Evolutionary conservation across 108 stramenopile genomes (phyloP).

Genomic region (Fragilaria radians): DNA sequence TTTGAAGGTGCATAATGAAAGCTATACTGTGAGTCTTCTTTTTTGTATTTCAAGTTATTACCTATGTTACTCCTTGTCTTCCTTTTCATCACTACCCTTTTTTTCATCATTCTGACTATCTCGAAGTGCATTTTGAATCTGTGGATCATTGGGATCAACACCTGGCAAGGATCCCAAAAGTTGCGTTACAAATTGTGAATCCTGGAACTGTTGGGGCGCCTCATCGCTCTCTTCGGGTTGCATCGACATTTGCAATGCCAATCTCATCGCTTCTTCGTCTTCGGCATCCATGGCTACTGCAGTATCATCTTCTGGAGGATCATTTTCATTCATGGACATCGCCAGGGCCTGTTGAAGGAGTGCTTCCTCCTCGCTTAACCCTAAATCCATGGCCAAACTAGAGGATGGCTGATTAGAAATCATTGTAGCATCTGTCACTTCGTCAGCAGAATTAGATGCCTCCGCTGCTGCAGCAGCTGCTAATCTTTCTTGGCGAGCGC

Average conservation of each 20-base stretch:
- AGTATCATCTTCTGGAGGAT: conserved; percentile 13
- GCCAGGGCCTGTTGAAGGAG: conserved; percentile 93
- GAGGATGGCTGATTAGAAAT: too few species aligned
- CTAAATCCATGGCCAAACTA: conserved; percentile 26
- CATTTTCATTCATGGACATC: conserved; percentile 94
- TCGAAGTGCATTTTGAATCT: conserved; percentile 77
- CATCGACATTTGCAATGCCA: conserved; percentile 89
- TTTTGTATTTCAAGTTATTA: conserved; percentile 13
- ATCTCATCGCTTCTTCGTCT: conserved; percentile 86
- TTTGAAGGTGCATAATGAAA: too few species aligned
- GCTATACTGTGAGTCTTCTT: too few species aligned
- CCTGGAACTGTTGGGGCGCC: conserved; percentile 50
- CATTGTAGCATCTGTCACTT: conserved; percentile 25
- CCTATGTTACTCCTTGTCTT: conserved; percentile 22
- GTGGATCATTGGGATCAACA: conserved; percentile 89
- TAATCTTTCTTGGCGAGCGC: conserved; percentile 66
- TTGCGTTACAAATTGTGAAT: conserved; percentile 65
- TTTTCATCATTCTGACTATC: conserved; percentile 48
- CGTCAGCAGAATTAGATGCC: conserved; percentile 17
- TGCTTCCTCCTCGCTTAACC: conserved; percentile 73
- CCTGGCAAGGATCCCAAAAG: conserved; percentile 82
- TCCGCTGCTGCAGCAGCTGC: conserved; percentile 43
- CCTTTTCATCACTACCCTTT: conserved; percentile 13
- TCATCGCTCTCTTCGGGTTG: conserved; percentile 33
- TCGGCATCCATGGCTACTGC: conserved; percentile 34